Percentiles rank a stretch among this genome's conserved stretches.
phyloP scores from a whole-genome alignment of 495 filamentous ascomycete species.

The Aspergillus funiculosus region DNA sequence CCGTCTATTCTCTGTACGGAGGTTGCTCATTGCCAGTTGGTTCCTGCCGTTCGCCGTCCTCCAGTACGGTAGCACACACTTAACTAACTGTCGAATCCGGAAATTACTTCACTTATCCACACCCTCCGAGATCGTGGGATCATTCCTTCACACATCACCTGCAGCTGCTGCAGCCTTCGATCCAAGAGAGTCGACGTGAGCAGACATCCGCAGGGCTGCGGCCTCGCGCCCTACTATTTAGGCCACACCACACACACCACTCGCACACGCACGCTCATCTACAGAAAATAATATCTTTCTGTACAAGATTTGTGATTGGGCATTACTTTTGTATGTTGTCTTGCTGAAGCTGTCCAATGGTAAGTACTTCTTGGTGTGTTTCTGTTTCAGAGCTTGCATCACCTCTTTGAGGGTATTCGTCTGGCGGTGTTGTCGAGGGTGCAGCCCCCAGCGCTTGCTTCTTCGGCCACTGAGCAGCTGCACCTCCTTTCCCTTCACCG shows the following conservation, averaged over 20 bases:
- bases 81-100: too few species aligned
- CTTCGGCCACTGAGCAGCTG: not conserved
- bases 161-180: slow-evolving; percentile 6
- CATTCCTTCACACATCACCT: not conserved
- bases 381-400: not conserved
- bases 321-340: slow-evolving; percentile 3
- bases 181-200: not conserved
- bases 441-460: slow-evolving; percentile 10
- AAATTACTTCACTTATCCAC: too few species aligned
- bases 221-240: slow-evolving; percentile 6
- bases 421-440: slow-evolving; percentile 6
- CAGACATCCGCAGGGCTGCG: slow-evolving; percentile 2
- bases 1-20: too few species aligned
- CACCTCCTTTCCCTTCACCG: not conserved
- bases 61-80: too few species aligned
- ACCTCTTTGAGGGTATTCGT: not conserved
- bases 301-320: not conserved
- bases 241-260: too few species aligned
- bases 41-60: slow-evolving; percentile 1
- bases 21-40: slow-evolving; percentile 7
- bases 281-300: not conserved
- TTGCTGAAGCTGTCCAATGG: slow-evolving; percentile 19
- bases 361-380: slow-evolving; percentile 11
- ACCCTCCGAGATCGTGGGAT: not conserved
- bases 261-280: not conserved